phyloP scores from a whole-genome alignment of 805 yeast genomes.

The Cyberlindnera subsufficiens region DNA sequence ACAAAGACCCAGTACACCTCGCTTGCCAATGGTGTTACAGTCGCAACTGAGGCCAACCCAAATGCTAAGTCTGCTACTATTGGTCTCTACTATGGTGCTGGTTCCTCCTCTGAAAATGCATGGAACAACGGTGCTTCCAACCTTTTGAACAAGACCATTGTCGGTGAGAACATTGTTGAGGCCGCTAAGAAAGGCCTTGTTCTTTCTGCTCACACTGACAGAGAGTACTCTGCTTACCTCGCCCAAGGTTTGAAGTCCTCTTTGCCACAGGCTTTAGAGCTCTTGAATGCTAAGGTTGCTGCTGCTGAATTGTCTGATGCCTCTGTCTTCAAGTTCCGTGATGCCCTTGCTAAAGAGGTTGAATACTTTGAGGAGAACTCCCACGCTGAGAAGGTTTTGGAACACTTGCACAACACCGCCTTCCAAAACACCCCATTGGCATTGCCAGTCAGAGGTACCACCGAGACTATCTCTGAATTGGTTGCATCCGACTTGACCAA shows the following conservation, averaged over 20 bases:
- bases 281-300: slow-evolving; percentile 39
- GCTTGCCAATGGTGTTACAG: slow-evolving; percentile 66
- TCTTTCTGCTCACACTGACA: slow-evolving; percentile 46
- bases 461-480: slow-evolving; percentile 55
- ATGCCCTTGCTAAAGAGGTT: slow-evolving; percentile 39
- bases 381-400: slow-evolving; percentile 49
- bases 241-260: slow-evolving; percentile 50
- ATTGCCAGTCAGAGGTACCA: slow-evolving; percentile 71
- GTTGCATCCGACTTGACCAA: slow-evolving; percentile 51
- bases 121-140: slow-evolving; percentile 80
- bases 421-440: slow-evolving; percentile 82
- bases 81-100: slow-evolving; percentile 71
- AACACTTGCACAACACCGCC: slow-evolving; percentile 78
- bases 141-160: slow-evolving; percentile 48
- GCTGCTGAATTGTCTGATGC: slow-evolving; percentile 34
- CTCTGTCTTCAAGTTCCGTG: slow-evolving; percentile 42
- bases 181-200: slow-evolving; percentile 49
- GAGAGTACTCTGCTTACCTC: slow-evolving; percentile 59
- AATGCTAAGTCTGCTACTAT: slow-evolving; percentile 49
- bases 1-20: slow-evolving; percentile 66
- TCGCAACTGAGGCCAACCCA: slow-evolving; percentile 63
- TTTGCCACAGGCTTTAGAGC: slow-evolving; percentile 43
- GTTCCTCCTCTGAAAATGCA: slow-evolving; percentile 74
- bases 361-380: slow-evolving; percentile 51
- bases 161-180: slow-evolving; percentile 25